phyloP scores from a whole-genome alignment of 2,329 filamentous ascomycete genomes.

The Chrysosporium queenslandicum region DNA sequence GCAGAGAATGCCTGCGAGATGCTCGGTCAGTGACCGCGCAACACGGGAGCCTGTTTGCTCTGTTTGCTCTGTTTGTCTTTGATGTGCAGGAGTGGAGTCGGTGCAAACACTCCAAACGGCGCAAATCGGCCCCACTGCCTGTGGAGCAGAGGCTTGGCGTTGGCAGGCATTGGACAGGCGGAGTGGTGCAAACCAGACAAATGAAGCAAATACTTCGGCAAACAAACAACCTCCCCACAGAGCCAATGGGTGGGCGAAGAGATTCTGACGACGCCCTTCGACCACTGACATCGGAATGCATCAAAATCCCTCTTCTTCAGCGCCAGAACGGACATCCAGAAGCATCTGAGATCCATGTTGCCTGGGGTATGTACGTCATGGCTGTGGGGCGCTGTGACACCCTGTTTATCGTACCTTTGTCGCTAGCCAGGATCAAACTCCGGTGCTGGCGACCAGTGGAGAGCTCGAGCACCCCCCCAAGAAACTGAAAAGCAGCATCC shows the following conservation, averaged over 20 bases:
- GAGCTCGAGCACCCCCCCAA: not conserved
- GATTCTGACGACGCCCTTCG: not conserved
- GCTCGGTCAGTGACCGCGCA: too few species aligned
- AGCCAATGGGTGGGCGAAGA: not conserved
- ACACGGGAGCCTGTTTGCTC: not conserved
- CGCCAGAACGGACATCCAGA: not conserved
- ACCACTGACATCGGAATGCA: not conserved
- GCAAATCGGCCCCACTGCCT: not conserved
- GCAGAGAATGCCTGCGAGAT: too few species aligned
- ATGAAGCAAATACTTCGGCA: not conserved
- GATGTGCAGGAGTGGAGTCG: not conserved
- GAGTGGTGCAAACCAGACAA: not conserved
- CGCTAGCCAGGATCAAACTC: not conserved
- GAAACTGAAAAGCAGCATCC: not conserved
- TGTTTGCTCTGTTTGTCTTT: not conserved
- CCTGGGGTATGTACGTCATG: conserved; percentile 5
- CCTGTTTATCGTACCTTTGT: not conserved
- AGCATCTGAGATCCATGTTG: not conserved
- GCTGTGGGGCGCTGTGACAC: not conserved
- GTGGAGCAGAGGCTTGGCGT: not conserved
- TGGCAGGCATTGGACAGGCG: not conserved
- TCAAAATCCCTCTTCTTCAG: not conserved
- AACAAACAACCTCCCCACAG: not conserved
- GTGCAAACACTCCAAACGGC: not conserved
- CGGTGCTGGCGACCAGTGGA: not conserved